Conservation (phyloP, 2,329 filamentous ascomycete genomes). For the Didymella glomerata region DNA sequence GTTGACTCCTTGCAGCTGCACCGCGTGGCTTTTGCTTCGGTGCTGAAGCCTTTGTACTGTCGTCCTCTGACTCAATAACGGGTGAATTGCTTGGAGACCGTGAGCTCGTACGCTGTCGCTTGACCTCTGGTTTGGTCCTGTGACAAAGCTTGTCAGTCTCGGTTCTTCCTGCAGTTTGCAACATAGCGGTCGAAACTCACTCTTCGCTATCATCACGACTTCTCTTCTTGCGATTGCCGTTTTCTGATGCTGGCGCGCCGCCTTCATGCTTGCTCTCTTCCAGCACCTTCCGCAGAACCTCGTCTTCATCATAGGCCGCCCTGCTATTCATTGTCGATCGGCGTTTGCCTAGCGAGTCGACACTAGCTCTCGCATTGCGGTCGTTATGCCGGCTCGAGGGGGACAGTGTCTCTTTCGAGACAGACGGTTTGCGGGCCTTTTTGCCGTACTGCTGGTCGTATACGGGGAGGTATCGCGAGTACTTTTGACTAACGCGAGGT, state of each 20-base stretch:
- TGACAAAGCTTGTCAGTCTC: constrained; percentile 43
- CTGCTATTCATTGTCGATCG: constrained; percentile 98
- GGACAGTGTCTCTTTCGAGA: constrained; percentile 68
- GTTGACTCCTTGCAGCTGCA: constrained; percentile 60
- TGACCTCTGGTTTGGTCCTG: constrained; percentile 75
- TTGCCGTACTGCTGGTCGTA: constrained; percentile 60
- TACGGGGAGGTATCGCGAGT: constrained; percentile 70
- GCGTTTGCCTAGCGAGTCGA: constrained; percentile 75
- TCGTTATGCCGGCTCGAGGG: constrained; percentile 60
- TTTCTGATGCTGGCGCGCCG: constrained; percentile 63
- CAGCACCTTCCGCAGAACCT: constrained; percentile 85
- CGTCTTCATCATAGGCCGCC: constrained; percentile 94
- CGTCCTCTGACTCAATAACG: constrained; percentile 77
- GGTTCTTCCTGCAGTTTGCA: constrained; percentile 7
- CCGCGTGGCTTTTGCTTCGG: constrained; percentile 56
- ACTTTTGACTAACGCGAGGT: constrained; percentile 61
- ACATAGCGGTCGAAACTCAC: constrained; percentile 64
- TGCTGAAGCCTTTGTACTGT: constrained; percentile 57
- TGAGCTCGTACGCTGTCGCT: constrained; percentile 80
- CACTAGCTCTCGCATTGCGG: constrained; percentile 60
- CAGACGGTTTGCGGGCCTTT: constrained; percentile 67
- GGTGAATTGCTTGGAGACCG: constrained; percentile 56
- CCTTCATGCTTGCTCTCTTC: constrained; percentile 92
- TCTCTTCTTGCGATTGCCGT: constrained; percentile 75
- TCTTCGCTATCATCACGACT: constrained; percentile 92